Evolutionary conservation across 345 rosid species (phyloP).

Genomic region (Balakata baccata): DNA sequence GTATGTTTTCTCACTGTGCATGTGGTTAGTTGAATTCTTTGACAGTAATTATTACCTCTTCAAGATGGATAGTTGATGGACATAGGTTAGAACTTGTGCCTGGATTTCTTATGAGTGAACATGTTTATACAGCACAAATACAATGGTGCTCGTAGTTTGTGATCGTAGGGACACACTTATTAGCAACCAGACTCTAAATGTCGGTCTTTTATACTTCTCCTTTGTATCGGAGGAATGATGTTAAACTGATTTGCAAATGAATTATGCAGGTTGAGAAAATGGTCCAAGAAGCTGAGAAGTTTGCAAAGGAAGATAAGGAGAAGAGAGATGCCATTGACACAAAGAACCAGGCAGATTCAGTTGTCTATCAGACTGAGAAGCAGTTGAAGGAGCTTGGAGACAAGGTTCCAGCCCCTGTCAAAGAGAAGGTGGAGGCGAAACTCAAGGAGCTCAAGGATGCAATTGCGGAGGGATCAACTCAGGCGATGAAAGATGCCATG

Average conservation of each 20-base stretch:
- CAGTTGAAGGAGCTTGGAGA: slow-evolving; percentile 91
- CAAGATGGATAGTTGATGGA: background rate
- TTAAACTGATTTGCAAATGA: background rate
- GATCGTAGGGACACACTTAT: too few species aligned
- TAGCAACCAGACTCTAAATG: background rate
- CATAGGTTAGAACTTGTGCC: background rate
- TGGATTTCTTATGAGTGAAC: background rate
- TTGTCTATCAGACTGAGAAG: slow-evolving; percentile 91
- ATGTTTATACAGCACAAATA: too few species aligned
- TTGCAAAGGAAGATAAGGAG: slow-evolving; percentile 86
- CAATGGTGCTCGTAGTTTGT: too few species aligned
- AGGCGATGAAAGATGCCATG: slow-evolving; percentile 74
- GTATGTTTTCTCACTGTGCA: slow-evolving; percentile 30
- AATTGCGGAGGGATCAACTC: slow-evolving; percentile 64
- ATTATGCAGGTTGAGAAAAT: slow-evolving; percentile 66
- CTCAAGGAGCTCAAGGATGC: slow-evolving; percentile 80
- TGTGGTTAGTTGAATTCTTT: too few species aligned
- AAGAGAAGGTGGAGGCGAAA: slow-evolving; percentile 86
- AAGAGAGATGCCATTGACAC: slow-evolving; percentile 96
- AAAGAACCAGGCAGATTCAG: slow-evolving; percentile 93
- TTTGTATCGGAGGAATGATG: background rate
- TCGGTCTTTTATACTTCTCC: background rate
- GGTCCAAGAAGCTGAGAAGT: slow-evolving; percentile 89
- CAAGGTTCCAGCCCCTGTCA: slow-evolving; percentile 78
- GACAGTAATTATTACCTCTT: background rate